Evolutionary conservation across 352 stramenopile species (phyloP), one percentile per base, ranked within the genome.

Genomic region (Phytophthora ohioensis): DNA sequence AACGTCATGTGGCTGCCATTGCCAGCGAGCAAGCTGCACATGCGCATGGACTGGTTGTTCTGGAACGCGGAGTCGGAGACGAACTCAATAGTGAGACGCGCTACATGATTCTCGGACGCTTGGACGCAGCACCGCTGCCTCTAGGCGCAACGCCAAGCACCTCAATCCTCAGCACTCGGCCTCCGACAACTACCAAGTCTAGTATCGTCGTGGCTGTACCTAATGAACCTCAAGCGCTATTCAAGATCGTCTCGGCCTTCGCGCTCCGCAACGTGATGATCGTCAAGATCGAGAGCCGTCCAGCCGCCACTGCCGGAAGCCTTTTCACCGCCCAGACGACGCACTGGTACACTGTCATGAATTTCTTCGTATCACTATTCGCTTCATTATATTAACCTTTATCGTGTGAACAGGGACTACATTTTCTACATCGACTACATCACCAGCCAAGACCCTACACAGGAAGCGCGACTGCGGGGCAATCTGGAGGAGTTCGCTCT

Each of bases 391-490:
- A 30, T 15, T 45, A 51, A 48, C 3, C 5, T 30, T 32, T 62
- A 17, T 27, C 55, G n/a, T 58, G 8, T 15, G 13, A 66, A 35
- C 53, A 90, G 81, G 83, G 82, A 92, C 54, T 92, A 92, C 65
- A 91, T 93, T 64, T 93, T 93, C 66, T 93, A 91, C 52, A 81
- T 93, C 30, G 85, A 93, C 68, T 91, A 87, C 65, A 81, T 91
- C 21, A 80, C 84, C 9, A 90, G 78, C 66, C 81, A 72, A 10
- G 78, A 75, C 30, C 15, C 68, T 27, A 65, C 49, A 9, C 78
- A 89, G 41, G 85, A 93, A 17, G 69, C 81, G 39, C 78, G 80
- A 15, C 62, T 93, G 27, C 75, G 81, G n/a, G 64, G 62, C 13
- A 84, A 93, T 62, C 57, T 93, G 12, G 81, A 93, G 62, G 85